Conservation (phyloP, 2,329 filamentous ascomycete species). For the Fusarium sp. region DNA sequence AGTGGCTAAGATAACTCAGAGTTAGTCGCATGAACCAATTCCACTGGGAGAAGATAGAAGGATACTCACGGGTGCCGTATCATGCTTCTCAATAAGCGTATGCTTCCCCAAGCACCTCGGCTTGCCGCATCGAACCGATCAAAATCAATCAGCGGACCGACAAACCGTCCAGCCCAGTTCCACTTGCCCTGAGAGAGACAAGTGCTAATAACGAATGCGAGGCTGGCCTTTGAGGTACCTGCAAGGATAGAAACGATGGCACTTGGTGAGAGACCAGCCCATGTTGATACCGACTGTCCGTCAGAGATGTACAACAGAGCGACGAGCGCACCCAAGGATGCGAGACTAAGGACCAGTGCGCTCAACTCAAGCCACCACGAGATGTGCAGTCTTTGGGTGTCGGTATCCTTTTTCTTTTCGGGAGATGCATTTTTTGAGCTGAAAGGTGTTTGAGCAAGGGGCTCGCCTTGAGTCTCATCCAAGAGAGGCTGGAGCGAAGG, state of each 20-base stretch:
- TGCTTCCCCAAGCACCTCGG: conserved; percentile 10
- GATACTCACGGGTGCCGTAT: conserved; percentile 6
- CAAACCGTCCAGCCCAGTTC: conserved; percentile 18
- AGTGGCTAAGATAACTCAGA: neutral
- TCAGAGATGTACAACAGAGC: neutral
- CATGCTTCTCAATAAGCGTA: neutral
- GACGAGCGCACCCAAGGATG: neutral
- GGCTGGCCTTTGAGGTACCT: neutral
- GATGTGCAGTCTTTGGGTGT: neutral
- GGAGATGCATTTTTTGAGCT: neutral
- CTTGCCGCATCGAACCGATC: conserved; percentile 29
- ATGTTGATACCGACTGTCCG: neutral
- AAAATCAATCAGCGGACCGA: conserved; percentile 15
- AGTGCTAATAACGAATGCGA: conserved; percentile 9
- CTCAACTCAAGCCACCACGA: neutral
- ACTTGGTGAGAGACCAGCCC: neutral
- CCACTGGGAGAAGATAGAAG: neutral
- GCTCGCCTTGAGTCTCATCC: neutral
- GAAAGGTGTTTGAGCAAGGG: neutral
- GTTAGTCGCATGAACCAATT: neutral
- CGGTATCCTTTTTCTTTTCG: neutral
- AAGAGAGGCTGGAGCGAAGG: neutral
- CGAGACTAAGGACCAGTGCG: neutral
- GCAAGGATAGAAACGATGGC: conserved; percentile 21
- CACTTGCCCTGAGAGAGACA: conserved; percentile 28